Base-by-base conservation (phyloP, 257 asterid genomes). In the Echites panduratus region DNA sequence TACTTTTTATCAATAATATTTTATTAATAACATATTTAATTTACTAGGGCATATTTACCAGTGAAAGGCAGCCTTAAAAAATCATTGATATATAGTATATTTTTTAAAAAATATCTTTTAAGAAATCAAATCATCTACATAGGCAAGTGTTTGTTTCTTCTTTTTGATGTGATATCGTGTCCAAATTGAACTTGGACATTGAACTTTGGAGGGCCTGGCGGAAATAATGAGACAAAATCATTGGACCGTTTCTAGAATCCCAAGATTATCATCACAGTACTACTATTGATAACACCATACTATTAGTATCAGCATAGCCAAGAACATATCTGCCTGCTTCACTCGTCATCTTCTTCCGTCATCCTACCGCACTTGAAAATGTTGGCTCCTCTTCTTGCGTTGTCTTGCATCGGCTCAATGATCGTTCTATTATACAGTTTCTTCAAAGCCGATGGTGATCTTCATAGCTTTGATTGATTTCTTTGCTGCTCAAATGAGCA, bases 391-490 rank as follows among this genome's bases (percentile, higher is more conserved):
- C 11, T 79, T 19, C 47, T 82, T 52, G 73, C 72, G 67, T 79
- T 85, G 35, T 1, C 82, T 5, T 59, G 84, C 68, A 29, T 82
- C 67, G 85, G 77, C 49, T 40, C 77, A 26, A 58, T 78, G 74
- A 16, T 73, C 61, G 75, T 73, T 5, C 66, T 87, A 47, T 65
- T 81, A 72, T 64, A 81, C 89, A 85, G 73, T 76, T 89, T 94
- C 82, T 81, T 87, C 74, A 84, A 81, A 68, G 96, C 92, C 54
- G 99, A 94, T 82, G 99, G 99, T 93, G 85, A 76, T 61, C 70
- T 71, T 73, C 44, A 20, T 67, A 35, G 14, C 9, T 29, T 61
- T 65, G 7, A 4, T 53, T 53, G 68, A 20, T 64, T 12, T 5
- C 9, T 9, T 8, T 66, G 3, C 26, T 35, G 22, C 71, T 6